These are phyloP conservation scores for Lepiota subincarnata DNA, from an alignment of 768 basidiomycete species.

Conservation along the genomic window DNA sequence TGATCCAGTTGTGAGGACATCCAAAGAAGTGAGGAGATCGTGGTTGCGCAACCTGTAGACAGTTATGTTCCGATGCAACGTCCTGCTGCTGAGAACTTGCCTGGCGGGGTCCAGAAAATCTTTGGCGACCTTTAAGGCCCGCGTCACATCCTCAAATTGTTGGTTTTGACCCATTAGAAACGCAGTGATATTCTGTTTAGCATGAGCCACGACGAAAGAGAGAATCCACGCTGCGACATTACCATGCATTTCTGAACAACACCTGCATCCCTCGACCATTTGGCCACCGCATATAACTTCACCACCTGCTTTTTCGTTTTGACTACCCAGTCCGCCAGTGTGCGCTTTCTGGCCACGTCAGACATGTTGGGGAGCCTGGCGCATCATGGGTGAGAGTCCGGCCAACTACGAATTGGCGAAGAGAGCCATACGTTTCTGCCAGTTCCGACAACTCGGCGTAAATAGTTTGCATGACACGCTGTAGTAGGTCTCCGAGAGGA, in stretches of 20 bases:
- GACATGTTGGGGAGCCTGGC: slow-evolving; percentile 77
- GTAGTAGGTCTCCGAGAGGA: slow-evolving; percentile 67
- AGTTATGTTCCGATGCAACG: neutral
- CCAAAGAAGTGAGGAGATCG: slow-evolving; percentile 86
- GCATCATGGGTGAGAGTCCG: slow-evolving; percentile 6
- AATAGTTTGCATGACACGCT: slow-evolving; percentile 71
- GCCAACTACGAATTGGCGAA: neutral
- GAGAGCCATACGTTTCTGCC: slow-evolving; percentile 71
- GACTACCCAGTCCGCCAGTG: slow-evolving; percentile 86
- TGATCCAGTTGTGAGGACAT: slow-evolving; percentile 82
- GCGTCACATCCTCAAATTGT: slow-evolving; percentile 72
- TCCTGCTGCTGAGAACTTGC: slow-evolving; percentile 33
- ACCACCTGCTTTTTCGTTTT: slow-evolving; percentile 86
- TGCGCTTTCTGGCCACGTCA: slow-evolving; percentile 73
- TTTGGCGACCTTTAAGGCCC: slow-evolving; percentile 58
- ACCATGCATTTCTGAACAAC: slow-evolving; percentile 89
- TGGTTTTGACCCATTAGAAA: slow-evolving; percentile 84
- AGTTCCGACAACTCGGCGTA: slow-evolving; percentile 81
- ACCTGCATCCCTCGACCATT: slow-evolving; percentile 83
- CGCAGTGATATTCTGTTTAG: slow-evolving; percentile 71
- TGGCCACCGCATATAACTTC: slow-evolving; percentile 80
- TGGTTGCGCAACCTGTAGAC: slow-evolving; percentile 78
- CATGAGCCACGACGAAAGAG: slow-evolving; percentile 5
- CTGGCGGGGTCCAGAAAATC: slow-evolving; percentile 74
- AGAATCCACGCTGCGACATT: slow-evolving; percentile 6